Percentiles rank a stretch among this genome's conserved stretches.
Conservation (phyloP, 768 basidiomycete species). For the Kwoniella europaea region DNA sequence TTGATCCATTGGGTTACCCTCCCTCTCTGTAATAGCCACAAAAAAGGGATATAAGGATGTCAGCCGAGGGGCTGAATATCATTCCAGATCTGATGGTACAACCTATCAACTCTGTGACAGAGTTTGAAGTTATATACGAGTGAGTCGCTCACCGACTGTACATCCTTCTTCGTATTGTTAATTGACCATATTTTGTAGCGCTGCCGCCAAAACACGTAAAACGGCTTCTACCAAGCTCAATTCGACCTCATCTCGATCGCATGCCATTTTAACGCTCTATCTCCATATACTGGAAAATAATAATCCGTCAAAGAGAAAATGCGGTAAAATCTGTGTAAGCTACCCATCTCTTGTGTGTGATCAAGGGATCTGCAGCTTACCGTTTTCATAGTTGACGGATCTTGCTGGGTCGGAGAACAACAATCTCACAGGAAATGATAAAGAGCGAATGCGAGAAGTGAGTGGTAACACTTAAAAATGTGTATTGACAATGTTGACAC, state of each 20-base stretch:
- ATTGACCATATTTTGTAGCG: constrained; percentile 59
- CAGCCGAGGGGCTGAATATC: constrained; percentile 64
- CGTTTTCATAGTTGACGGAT: constrained; percentile 69
- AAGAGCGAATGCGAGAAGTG: constrained; percentile 78
- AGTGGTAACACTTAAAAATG: constrained; percentile 1
- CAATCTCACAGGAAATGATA: constrained; percentile 83
- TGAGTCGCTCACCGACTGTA: constrained; percentile 22
- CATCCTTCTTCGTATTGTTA: neutral
- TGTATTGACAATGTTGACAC: neutral
- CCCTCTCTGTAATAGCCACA: constrained; percentile 6
- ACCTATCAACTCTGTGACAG: constrained; percentile 60
- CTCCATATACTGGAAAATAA: constrained; percentile 52
- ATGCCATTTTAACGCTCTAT: constrained; percentile 80
- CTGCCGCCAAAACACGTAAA: constrained; percentile 76
- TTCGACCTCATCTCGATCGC: constrained; percentile 80
- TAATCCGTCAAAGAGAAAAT: constrained; percentile 1
- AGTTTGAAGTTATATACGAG: constrained; percentile 62
- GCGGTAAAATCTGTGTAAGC: constrained; percentile 35
- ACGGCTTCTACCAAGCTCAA: constrained; percentile 87
- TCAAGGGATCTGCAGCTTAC: neutral
- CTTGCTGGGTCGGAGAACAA: constrained; percentile 91
- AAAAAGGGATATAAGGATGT: constrained; percentile 67
- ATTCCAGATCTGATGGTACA: constrained; percentile 63
- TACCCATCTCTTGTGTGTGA: too few species aligned
- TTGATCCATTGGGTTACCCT: neutral